Conservation (phyloP, 2,329 filamentous ascomycete species). For the Penicillium sp. region DNA sequence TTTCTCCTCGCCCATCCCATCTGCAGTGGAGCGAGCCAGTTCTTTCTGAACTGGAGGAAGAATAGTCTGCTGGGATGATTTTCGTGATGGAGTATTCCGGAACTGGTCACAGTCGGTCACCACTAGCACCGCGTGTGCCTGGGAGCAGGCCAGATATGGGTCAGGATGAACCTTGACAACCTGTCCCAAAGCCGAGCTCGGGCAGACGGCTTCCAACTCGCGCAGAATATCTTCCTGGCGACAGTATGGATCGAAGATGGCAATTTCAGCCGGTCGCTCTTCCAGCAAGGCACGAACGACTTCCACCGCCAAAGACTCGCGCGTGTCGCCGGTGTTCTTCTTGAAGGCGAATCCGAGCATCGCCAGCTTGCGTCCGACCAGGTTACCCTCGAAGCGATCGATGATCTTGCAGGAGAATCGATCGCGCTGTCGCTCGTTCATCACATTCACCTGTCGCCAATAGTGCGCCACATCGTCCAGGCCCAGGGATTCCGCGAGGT, state of each 20-base stretch:
- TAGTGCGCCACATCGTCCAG: slow-evolving; percentile 75
- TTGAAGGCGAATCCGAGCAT: slow-evolving; percentile 81
- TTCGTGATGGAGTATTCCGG: slow-evolving; percentile 36
- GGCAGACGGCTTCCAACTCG: slow-evolving; percentile 44
- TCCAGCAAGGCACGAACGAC: slow-evolving; percentile 70
- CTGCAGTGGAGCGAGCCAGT: not conserved
- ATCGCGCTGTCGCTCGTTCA: slow-evolving; percentile 77
- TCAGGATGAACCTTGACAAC: slow-evolving; percentile 49
- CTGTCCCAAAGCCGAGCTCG: slow-evolving; percentile 24
- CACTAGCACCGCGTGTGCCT: slow-evolving; percentile 57
- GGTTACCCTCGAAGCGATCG: slow-evolving; percentile 69
- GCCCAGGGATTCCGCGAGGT: slow-evolving; percentile 73
- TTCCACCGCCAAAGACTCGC: slow-evolving; percentile 72
- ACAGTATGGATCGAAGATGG: slow-evolving; percentile 70
- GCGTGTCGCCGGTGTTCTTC: slow-evolving; percentile 76
- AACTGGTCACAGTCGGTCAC: slow-evolving; percentile 63
- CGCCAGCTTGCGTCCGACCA: slow-evolving; percentile 72
- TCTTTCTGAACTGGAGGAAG: not conserved
- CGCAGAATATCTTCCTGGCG: slow-evolving; percentile 46
- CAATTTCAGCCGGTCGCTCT: slow-evolving; percentile 68
- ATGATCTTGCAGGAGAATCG: slow-evolving; percentile 72
- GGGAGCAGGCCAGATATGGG: slow-evolving; percentile 54
- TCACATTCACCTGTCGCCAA: slow-evolving; percentile 74
- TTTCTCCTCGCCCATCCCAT: not conserved
- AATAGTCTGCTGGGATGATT: not conserved